These are phyloP conservation scores for Hapsidospora chrysogenum DNA, from an alignment of 495 filamentous ascomycete genomes.

Conservation along the genomic window DNA sequence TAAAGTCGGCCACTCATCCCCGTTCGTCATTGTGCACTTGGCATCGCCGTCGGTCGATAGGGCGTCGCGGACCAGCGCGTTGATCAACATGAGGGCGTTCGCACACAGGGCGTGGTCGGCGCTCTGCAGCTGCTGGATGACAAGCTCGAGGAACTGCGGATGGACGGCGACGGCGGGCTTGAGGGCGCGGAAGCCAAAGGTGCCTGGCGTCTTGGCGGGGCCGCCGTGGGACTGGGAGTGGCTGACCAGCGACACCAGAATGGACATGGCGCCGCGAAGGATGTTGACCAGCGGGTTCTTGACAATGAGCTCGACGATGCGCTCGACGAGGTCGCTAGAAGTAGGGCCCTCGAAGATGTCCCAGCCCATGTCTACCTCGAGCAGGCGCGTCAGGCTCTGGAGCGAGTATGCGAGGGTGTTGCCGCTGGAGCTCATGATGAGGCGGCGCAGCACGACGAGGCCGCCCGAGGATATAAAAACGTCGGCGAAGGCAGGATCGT, in stretches of 20 bases:
- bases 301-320: slow-evolving; percentile 88
- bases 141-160: slow-evolving; percentile 86
- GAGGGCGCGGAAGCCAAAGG: slow-evolving; percentile 74
- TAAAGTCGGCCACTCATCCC: slow-evolving; percentile 84
- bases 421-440: slow-evolving; percentile 69
- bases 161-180: slow-evolving; percentile 83
- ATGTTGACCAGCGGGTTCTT: slow-evolving; percentile 96
- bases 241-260: slow-evolving; percentile 81
- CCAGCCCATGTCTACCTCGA: slow-evolving; percentile 98
- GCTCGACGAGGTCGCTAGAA: slow-evolving; percentile 35
- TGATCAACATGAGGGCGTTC: slow-evolving; percentile 88
- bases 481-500: slow-evolving; percentile 92
- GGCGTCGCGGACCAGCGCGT: slow-evolving; percentile 85
- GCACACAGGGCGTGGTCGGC: slow-evolving; percentile 94
- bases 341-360: slow-evolving; percentile 45
- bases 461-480: slow-evolving; percentile 86
- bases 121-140: slow-evolving; percentile 73
- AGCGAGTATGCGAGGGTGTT: slow-evolving; percentile 93
- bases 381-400: slow-evolving; percentile 65
- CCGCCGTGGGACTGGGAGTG: slow-evolving; percentile 41
- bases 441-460: slow-evolving; percentile 57
- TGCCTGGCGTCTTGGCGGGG: slow-evolving; percentile 26
- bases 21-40: slow-evolving; percentile 15
- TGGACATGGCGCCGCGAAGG: slow-evolving; percentile 88
- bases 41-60: slow-evolving; percentile 57